Percentiles rank a stretch among this genome's conserved stretches.
Evolutionary conservation across 208 protist species (phyloP).

Genomic region (Wallacemonas rigidus): DNA sequence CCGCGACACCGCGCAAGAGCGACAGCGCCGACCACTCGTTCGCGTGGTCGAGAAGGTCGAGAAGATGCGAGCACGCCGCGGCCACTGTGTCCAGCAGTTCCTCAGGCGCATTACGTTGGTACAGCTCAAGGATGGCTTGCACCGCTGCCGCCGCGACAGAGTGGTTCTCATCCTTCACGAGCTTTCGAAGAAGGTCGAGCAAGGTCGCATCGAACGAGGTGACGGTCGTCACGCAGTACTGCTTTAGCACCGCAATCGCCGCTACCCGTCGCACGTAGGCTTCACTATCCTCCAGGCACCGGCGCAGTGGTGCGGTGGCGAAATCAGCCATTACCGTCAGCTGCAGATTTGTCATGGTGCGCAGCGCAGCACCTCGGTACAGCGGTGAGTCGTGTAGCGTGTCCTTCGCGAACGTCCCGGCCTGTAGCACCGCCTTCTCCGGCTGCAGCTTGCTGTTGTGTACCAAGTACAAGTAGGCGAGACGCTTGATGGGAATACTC

Average conservation of each 20-base stretch:
- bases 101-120: slow-evolving; percentile 34
- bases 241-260: slow-evolving; percentile 96
- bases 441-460: slow-evolving; percentile 97
- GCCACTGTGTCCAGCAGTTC: slow-evolving; percentile 25
- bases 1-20: not conserved
- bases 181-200: slow-evolving; percentile 83
- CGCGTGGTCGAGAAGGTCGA: slow-evolving; percentile 2
- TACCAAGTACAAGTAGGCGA: slow-evolving; percentile 99
- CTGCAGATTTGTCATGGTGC: slow-evolving; percentile 99
- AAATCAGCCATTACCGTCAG: slow-evolving; percentile 98
- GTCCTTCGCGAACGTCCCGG: slow-evolving; percentile 97
- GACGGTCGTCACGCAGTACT: slow-evolving; percentile 95
- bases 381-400: slow-evolving; percentile 95
- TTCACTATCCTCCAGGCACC: slow-evolving; percentile 94
- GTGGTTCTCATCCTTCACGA: slow-evolving; percentile 97
- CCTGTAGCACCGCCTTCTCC: slow-evolving; percentile 97
- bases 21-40: slow-evolving; percentile 9
- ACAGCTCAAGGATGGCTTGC: slow-evolving; percentile 84
- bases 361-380: slow-evolving; percentile 96
- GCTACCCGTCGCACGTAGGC: slow-evolving; percentile 99
- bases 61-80: slow-evolving; percentile 2
- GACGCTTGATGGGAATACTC: slow-evolving; percentile 98
- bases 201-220: slow-evolving; percentile 88
- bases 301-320: slow-evolving; percentile 93
- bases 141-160: slow-evolving; percentile 97